Percentiles rank a stretch among this genome's conserved stretches.
These are phyloP conservation scores for Volvariella surrecta DNA, from an alignment of 1,284 basidiomycete genomes.

Conservation along the genomic window DNA sequence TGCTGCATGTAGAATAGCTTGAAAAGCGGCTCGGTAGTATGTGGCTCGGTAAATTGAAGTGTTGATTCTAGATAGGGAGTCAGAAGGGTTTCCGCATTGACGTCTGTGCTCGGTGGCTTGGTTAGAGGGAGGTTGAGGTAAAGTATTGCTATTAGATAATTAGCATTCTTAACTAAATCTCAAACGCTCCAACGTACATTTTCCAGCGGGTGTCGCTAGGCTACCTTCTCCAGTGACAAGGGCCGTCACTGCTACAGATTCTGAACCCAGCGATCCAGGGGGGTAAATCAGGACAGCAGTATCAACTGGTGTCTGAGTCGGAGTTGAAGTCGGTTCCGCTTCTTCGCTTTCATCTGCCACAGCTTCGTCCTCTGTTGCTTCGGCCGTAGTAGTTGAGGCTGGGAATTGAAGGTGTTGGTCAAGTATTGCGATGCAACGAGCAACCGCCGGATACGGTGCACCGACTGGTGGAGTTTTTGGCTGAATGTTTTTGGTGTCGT, in stretches of 20 bases:
- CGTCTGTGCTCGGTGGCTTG: slow-evolving; percentile 10
- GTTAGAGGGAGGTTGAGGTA: slow-evolving; percentile 49
- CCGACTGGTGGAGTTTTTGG: too few relatives aligned
- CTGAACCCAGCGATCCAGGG: slow-evolving; percentile 46
- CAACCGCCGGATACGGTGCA: slow-evolving; percentile 22
- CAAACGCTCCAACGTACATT: slow-evolving; percentile 46
- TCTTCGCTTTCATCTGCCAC: slow-evolving; percentile 14
- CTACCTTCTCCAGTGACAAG: slow-evolving; percentile 80
- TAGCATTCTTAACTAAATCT: slow-evolving; percentile 3
- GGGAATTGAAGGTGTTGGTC: slow-evolving; percentile 37
- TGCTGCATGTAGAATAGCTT: slow-evolving; percentile 4
- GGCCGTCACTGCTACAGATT: slow-evolving; percentile 44
- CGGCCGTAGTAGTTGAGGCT: slow-evolving; percentile 10
- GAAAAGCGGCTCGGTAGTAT: slow-evolving; percentile 2
- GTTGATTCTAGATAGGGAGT: slow-evolving; percentile 52
- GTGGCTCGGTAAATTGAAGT: slow-evolving; percentile 24
- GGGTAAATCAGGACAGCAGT: slow-evolving; percentile 80
- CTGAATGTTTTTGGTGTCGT: too few relatives aligned
- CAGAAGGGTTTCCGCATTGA: slow-evolving; percentile 46
- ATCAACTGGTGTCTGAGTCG: slow-evolving; percentile 36
- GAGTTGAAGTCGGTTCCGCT: slow-evolving; percentile 7
- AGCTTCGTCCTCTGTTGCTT: slow-evolving; percentile 14
- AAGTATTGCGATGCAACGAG: slow-evolving; percentile 65
- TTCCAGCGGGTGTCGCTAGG: slow-evolving; percentile 76
- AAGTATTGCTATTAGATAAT: slow-evolving; percentile 39